Evolutionary conservation across 768 basidiomycete species (phyloP), one percentile per base, ranked within the genome.

Genomic region (Obba rivulosa): DNA sequence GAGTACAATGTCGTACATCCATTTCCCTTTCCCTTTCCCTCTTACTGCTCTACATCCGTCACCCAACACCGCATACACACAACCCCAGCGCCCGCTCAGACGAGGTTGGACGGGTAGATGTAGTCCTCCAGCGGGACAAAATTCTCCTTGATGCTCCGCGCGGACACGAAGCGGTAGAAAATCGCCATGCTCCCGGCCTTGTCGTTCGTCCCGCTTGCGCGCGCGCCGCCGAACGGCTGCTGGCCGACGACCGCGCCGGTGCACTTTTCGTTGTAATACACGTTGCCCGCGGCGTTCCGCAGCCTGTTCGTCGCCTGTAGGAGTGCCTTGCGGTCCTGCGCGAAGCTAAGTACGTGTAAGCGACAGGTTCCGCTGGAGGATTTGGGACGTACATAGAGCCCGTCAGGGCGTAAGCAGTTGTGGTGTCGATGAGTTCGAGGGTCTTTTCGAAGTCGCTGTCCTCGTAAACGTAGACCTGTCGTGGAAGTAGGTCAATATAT

Each of bases 241-340:
- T 97, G 94, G 8, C 93, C 95, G 31, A 98, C 92, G 42, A 91
- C 89, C n/a, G 92, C 93, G 25, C 92, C 92, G 1, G 95, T 99
- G 69, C 92, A 98, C 67, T 95, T 94, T 58, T 97, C 94, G 67
- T 97, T 97, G 71, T 93, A 92, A 73, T 99, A 99, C 48, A 95
- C 83, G 66, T 97, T 99, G 2, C 96, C 96, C 3, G 96, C 91
- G 1, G 93, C 76, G 69, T 95, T 87, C 48, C 92, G 85, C 38
- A 99, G 78, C 46, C 76, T 78, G 69, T 87, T 86, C 37, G 91
- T 84, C 2, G 92, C 90, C 28, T 72, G 70, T 54, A 93, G 68
- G 48, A 97, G 79, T 5, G 85, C 92, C 22, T 79, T 74, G 56
- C 96, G 87, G 56, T 92, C 88, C 2, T 75, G 59, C 11, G 92